Percentiles rank a stretch among this genome's conserved stretches.
Conservation (phyloP, 2,329 filamentous ascomycete genomes). For the Cladosporium austrohemisphaericum region DNA sequence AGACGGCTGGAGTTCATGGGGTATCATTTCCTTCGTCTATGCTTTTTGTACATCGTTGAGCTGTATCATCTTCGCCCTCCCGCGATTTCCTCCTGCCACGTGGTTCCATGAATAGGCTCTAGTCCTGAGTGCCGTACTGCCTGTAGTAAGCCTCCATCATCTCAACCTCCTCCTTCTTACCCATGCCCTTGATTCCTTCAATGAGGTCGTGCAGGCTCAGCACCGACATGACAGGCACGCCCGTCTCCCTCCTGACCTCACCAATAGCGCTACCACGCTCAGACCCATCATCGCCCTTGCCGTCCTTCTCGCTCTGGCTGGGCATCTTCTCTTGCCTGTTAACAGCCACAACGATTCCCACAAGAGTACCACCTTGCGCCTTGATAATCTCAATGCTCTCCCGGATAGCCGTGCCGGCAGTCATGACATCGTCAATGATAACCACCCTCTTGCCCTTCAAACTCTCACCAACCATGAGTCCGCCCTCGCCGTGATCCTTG, state of each 20-base stretch:
- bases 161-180: conserved; percentile 45
- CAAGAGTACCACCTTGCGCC: conserved; percentile 76
- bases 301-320: conserved; percentile 40
- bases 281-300: conserved; percentile 59
- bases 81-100: not conserved
- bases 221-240: conserved; percentile 78
- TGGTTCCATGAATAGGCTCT: too few relatives aligned
- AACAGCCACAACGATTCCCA: conserved; percentile 82
- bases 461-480: conserved; percentile 82
- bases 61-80: not conserved
- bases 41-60: too few relatives aligned
- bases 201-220: conserved; percentile 77
- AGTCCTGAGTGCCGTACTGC: conserved; percentile 27
- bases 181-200: conserved; percentile 42
- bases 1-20: too few relatives aligned
- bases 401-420: conserved; percentile 87
- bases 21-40: conserved; percentile 8
- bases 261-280: conserved; percentile 77
- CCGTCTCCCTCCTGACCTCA: conserved; percentile 76
- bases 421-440: conserved; percentile 95
- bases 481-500: conserved; percentile 93
- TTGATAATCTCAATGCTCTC: conserved; percentile 89
- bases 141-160: conserved; percentile 69
- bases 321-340: conserved; percentile 83
- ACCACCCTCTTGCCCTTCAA: conserved; percentile 82